phyloP scores from a whole-genome alignment of 768 basidiomycete species.

The Basidioascus undulatus region DNA sequence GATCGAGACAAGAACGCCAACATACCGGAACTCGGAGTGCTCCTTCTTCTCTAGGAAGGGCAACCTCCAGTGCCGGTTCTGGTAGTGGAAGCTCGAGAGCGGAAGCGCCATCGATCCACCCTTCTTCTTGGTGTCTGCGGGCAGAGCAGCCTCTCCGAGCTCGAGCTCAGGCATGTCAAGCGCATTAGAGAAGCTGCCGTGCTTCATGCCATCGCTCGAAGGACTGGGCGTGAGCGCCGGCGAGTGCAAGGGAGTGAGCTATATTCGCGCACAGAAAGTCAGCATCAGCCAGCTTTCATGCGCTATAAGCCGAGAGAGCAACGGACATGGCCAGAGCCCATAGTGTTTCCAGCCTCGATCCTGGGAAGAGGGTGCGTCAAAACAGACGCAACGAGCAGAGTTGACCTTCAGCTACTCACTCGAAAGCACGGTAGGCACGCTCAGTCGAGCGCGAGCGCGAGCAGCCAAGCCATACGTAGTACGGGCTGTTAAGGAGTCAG shows the following conservation, averaged over 20 bases:
- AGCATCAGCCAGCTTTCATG: no score
- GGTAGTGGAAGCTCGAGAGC: constrained; percentile 39
- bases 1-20: not conserved
- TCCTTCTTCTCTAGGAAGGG: constrained; percentile 45
- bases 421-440: no score
- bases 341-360: constrained; percentile 33
- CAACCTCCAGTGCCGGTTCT: constrained; percentile 33
- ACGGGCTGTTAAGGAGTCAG: constrained; percentile 25
- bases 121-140: no score
- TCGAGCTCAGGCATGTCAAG: no score
- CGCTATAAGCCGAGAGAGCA: no score
- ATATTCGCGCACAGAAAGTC: no score
- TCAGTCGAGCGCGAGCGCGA: constrained; percentile 28
- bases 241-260: constrained; percentile 16
- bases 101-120: constrained; percentile 25
- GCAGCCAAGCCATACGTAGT: constrained; percentile 54
- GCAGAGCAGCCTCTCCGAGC: no score
- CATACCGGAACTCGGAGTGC: constrained; percentile 32
- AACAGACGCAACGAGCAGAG: no score
- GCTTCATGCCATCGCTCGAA: constrained; percentile 7
- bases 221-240: constrained; percentile 4
- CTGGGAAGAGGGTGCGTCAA: no score
- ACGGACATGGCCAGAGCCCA: no score
- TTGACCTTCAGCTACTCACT: no score
- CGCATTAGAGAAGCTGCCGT: no score